These are phyloP conservation scores for Colletotrichum somersetense DNA, from an alignment of 2,329 filamentous ascomycete genomes.

Conservation along the genomic window DNA sequence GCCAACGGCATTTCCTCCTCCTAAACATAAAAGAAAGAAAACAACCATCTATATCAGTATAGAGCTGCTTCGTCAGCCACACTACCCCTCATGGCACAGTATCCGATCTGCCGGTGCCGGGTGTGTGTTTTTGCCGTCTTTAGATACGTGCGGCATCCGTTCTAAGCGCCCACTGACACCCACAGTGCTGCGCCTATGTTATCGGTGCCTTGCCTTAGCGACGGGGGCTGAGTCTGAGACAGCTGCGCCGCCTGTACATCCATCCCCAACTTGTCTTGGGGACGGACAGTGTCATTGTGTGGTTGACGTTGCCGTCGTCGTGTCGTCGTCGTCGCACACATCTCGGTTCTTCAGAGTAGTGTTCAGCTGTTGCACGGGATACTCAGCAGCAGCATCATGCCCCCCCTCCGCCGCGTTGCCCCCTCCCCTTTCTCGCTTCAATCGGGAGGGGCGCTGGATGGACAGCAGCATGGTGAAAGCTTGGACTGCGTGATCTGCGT, in stretches of 20 bases:
- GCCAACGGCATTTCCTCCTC: not conserved
- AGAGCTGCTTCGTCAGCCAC: slow-evolving; percentile 6
- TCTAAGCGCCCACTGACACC: slow-evolving; percentile 27
- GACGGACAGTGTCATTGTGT: not conserved
- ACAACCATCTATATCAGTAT: not conserved
- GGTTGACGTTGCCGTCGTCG: not conserved
- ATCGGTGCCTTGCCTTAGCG: slow-evolving; percentile 28
- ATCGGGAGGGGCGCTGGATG: slow-evolving; percentile 3
- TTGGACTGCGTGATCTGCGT: slow-evolving; percentile 5
- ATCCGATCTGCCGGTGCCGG: not conserved
- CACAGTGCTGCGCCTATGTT: slow-evolving; percentile 28
- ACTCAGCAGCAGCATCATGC: not conserved
- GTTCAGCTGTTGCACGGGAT: not conserved
- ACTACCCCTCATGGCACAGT: not conserved
- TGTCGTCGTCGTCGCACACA: not conserved
- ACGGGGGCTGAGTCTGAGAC: slow-evolving; percentile 27
- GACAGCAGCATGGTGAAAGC: slow-evolving; percentile 30
- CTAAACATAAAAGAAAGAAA: not conserved
- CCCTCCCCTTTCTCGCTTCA: not conserved
- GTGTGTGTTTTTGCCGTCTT: not conserved
- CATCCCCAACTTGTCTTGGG: not conserved
- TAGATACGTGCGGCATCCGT: slow-evolving; percentile 5
- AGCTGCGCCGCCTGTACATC: slow-evolving; percentile 14
- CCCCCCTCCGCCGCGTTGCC: slow-evolving; percentile 6
- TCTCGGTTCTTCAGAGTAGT: slow-evolving; percentile 14